These are phyloP conservation scores for Baorangia bicolor DNA, from an alignment of 768 basidiomycete species.

Conservation along the genomic window DNA sequence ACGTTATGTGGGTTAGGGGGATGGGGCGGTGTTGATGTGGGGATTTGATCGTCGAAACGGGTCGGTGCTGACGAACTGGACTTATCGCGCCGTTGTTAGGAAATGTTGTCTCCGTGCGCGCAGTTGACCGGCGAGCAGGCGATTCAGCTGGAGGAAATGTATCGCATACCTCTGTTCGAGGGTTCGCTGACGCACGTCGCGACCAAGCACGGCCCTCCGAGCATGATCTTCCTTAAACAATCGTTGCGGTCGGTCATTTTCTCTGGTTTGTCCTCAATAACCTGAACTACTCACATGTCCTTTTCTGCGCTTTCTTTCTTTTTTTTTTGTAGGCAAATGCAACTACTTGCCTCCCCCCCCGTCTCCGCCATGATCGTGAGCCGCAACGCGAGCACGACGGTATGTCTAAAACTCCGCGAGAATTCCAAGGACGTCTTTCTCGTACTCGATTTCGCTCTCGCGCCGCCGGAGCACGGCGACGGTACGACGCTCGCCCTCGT, in stretches of 20 bases:
- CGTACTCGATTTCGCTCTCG: slow-evolving; percentile 61
- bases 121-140: slow-evolving; percentile 45
- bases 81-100: slow-evolving; percentile 34
- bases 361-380: slow-evolving; percentile 50
- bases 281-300: neutral
- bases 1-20: neutral
- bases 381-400: slow-evolving; percentile 58
- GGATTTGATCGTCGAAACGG: neutral
- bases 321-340: slow-evolving; percentile 25
- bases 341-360: slow-evolving; percentile 7
- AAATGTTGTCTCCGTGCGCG: slow-evolving; percentile 50
- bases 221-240: slow-evolving; percentile 35
- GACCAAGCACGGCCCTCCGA: slow-evolving; percentile 39
- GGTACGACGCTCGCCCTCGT: slow-evolving; percentile 49
- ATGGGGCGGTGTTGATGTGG: neutral
- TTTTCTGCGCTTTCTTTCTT: neutral
- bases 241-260: slow-evolving; percentile 21
- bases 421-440: slow-evolving; percentile 42
- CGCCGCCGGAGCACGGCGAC: slow-evolving; percentile 39
- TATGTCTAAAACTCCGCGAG: slow-evolving; percentile 41
- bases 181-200: slow-evolving; percentile 33
- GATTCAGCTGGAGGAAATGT: slow-evolving; percentile 52
- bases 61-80: neutral
- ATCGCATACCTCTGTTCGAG: slow-evolving; percentile 47
- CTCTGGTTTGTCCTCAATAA: neutral